Evolutionary conservation across 1,139 yeast species (phyloP), one percentile per base, ranked within the genome.

Genomic region (Diutina scorzettiae): DNA sequence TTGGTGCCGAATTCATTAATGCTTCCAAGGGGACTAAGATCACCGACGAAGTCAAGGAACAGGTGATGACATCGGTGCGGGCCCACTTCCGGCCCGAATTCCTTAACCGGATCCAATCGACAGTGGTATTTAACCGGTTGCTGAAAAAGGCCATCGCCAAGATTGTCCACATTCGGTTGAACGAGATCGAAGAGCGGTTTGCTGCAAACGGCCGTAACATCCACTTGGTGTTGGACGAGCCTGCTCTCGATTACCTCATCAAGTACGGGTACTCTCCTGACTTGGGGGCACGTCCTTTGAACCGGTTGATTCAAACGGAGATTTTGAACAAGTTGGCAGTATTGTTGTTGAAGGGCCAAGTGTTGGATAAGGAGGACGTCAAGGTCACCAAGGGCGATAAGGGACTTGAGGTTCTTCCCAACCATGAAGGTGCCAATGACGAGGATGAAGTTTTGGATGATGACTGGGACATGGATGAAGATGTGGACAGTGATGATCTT

Each of bases 71-170:
- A 34, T 72, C 93, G 1, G 95, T 91, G n/a, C 76, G 82, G 53
- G 71, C 73, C 4, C 98, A 91, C 60, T 91, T 93, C 76, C 78
- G 96, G 61, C 98, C 99, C 5, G 99, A 93, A 62, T 91, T 93
- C 66, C 71, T 91, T 58, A 93, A 93, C 71, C 84, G 98, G 71
- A 87, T 91, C 50, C 81, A 95, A 3, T 84, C 94, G 23, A 87
- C 86, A 51, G 87, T 91, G 33, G 81, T 91, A 23, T 91, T 91
- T 73, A 91, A 91, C 72, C 76, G 95, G 53, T 73, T 91, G 50
- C 83, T 96, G 16, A 83, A 79, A 70, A 81, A 82, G 60, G 95
- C 96, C 1, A 91, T 91, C 52, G 76, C 86, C 51, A 85, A 86
- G 77, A 91, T 93, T 57, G 96, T 91, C 41, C 77, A 76, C 46